phyloP scores from a whole-genome alignment of 257 asterid genomes.

The Solanum chiquidenum region DNA sequence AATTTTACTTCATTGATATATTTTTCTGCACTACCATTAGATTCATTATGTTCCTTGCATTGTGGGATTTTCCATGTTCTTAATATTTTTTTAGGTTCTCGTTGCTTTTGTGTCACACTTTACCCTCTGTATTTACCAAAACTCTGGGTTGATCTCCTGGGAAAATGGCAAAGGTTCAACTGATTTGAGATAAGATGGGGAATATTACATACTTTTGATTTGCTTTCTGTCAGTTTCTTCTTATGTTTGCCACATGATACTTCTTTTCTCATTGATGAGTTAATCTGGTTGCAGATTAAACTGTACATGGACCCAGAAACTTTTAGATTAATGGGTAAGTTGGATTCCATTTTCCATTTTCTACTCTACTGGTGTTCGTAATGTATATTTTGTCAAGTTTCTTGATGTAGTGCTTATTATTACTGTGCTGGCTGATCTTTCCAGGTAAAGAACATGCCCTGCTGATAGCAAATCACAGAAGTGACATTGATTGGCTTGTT shows the following conservation, averaged over 20 bases:
- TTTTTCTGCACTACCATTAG: background rate
- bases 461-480: slow-evolving; percentile 64
- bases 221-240: background rate
- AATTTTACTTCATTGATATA: background rate
- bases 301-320: slow-evolving; percentile 63
- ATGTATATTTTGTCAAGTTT: background rate
- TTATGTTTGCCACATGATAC: background rate
- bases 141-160: background rate
- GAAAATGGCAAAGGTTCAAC: background rate
- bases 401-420: background rate
- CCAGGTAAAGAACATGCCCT: slow-evolving; percentile 95
- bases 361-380: background rate
- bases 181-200: background rate
- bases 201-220: background rate
- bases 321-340: slow-evolving; percentile 62
- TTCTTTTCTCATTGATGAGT: background rate
- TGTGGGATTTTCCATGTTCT: background rate
- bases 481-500: slow-evolving; percentile 99
- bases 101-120: background rate
- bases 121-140: background rate
- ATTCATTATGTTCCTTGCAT: background rate
- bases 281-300: slow-evolving; percentile 50
- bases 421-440: slow-evolving; percentile 5
- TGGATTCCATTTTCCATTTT: background rate
- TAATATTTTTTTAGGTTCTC: background rate